phyloP scores from a whole-genome alignment of 2,329 filamentous ascomycete genomes.

The Talaromyces marneffei region DNA sequence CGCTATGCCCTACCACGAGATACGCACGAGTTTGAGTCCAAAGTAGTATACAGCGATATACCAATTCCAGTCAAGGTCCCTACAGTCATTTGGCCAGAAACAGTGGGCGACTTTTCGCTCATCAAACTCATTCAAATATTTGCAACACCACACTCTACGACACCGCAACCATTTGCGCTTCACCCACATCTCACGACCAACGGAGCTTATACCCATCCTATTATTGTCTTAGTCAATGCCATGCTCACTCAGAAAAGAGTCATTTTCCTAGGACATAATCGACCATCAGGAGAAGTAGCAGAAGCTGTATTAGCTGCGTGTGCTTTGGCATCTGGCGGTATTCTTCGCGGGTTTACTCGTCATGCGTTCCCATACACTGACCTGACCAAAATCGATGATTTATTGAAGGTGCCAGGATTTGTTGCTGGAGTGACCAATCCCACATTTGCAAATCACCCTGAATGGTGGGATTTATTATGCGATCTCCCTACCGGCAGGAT shows the following conservation, averaged over 20 bases:
- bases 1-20: conserved; percentile 78
- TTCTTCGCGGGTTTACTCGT: conserved; percentile 88
- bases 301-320: conserved; percentile 98
- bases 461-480: conserved; percentile 98
- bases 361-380: conserved; percentile 98
- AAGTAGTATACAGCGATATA: conserved; percentile 91
- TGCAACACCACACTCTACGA: conserved; percentile 71
- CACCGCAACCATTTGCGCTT: conserved; percentile 74
- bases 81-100: conserved; percentile 87
- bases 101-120: conserved; percentile 93
- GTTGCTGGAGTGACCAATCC: conserved; percentile 97
- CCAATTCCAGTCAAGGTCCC: conserved; percentile 96
- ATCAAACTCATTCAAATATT: conserved; percentile 97
- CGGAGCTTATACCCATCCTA: conserved; percentile 82
- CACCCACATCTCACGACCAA: conserved; percentile 93
- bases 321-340: conserved; percentile 82
- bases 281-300: conserved; percentile 90
- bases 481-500: conserved; percentile 87
- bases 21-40: conserved; percentile 95
- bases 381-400: conserved; percentile 92
- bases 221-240: conserved; percentile 90
- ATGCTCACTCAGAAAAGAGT: conserved; percentile 93
- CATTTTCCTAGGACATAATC: conserved; percentile 91
- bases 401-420: conserved; percentile 92
- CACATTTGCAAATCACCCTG: conserved; percentile 85